Evolutionary conservation across 2,329 filamentous ascomycete species (phyloP), one percentile per base, ranked within the genome.

Genomic region (Cryphonectria radicalis): DNA sequence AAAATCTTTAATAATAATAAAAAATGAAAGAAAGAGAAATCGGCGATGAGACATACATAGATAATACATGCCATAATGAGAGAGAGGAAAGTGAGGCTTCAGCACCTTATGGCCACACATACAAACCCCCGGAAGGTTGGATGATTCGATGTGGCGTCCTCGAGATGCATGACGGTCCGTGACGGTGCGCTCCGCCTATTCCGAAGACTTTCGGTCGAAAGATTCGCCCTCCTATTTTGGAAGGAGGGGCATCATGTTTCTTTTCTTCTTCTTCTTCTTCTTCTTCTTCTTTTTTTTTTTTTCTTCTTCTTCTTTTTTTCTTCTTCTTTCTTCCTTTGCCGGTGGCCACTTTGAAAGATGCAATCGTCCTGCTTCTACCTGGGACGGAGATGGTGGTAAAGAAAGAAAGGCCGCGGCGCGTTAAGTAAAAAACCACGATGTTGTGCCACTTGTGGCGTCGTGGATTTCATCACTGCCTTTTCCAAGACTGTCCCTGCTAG

Each of bases 371-470:
- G n/a, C 42, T 28, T 35, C 63, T 25, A 40, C n/a, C 32, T n/a
- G n/a, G 43, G 43, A 66, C 28, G 32, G 63, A 43, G 42, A 32
- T 28, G 42, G 25, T 50, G 11, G 25, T 17, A n/a, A 50, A 10
- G 46, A 11, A 46, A 50, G 37, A 32, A 28, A n/a, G 37, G 42
- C 42, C 40, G n/a, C 25, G 4, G n/a, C 25, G n/a, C 22, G n/a
- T 32, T 13, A 32, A 32, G 32, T 62, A n/a, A 13, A n/a, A n/a
- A n/a, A 17, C 13, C 10, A 28, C n/a, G 22, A 28, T 64, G 62
- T 14, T 13, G 62, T 64, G 62, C 62, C 43, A 66, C 63, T 66
- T 46, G 63, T 66, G 63, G 63, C 63, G 32, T 66, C 7, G 63
- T 66, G 43, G 8, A 50, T n/a, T n/a, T 50, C 22, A n/a, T 50